Evolutionary conservation across 2,329 filamentous ascomycete species (phyloP).

Genomic region (Arthrobotrys conoides): DNA sequence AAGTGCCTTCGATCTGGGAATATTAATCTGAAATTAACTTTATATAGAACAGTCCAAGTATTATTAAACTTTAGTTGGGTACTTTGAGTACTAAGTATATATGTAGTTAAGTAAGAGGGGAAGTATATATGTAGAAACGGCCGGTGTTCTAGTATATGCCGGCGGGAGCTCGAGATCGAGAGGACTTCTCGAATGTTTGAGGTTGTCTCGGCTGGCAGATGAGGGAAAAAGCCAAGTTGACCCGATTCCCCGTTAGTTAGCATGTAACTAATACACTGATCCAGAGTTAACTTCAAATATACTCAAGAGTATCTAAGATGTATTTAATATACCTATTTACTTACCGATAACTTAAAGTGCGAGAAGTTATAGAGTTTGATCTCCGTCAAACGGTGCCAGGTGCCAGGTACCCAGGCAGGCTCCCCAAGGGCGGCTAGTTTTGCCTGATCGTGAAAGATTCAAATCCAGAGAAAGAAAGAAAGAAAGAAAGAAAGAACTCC

Average conservation of each 20-base stretch:
- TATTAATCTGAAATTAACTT: too few species aligned
- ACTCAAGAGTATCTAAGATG: too few species aligned
- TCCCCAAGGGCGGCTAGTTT: slow-evolving; percentile 54
- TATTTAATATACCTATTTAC: too few species aligned
- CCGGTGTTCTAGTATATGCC: slow-evolving; percentile 39
- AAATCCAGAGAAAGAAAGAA: too few species aligned
- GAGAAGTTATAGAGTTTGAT: too few species aligned
- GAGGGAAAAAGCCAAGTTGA: too few species aligned
- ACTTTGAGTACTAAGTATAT: too few species aligned
- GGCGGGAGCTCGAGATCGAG: slow-evolving; percentile 39
- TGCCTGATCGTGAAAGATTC: slow-evolving; percentile 32
- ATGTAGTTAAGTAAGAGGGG: too few species aligned
- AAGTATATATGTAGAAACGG: slow-evolving; percentile 5
- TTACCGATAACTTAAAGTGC: too few species aligned
- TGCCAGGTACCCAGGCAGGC: slow-evolving; percentile 34
- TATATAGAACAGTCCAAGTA: slow-evolving; percentile 9
- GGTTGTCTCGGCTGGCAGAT: slow-evolving; percentile 32
- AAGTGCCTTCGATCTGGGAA: slow-evolving; percentile 4
- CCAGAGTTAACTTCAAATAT: not conserved
- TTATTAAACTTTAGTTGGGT: too few species aligned
- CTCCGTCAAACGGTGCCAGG: not conserved
- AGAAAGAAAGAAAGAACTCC: slow-evolving; percentile 31
- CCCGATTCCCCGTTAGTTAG: slow-evolving; percentile 54
- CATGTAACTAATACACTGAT: slow-evolving; percentile 20
- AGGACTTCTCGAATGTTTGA: slow-evolving; percentile 50